These are phyloP conservation scores for Coleophoma crateriformis DNA, from an alignment of 2,329 filamentous ascomycete species.

Conservation along the genomic window DNA sequence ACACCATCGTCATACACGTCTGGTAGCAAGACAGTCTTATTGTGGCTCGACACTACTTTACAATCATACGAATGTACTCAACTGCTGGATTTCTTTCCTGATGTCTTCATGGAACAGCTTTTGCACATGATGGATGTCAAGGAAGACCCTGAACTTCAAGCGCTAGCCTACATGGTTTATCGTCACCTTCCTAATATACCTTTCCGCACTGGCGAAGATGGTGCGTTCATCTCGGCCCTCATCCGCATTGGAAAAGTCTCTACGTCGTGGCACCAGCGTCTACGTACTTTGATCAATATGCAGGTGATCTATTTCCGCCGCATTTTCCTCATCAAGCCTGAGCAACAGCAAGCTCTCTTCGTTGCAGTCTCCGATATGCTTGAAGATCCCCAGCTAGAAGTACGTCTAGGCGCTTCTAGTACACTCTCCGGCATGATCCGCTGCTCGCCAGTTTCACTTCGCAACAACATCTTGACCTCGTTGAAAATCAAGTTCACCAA, in stretches of 20 bases:
- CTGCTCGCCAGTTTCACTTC: conserved; percentile 78
- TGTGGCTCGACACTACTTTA: conserved; percentile 90
- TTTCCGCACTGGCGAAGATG: conserved; percentile 80
- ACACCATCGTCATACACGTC: conserved; percentile 92
- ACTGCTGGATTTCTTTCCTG: conserved; percentile 84
- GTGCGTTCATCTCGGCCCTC: conserved; percentile 76
- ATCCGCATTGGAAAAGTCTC: conserved; percentile 84
- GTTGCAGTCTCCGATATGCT: conserved; percentile 95
- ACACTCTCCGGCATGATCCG: conserved; percentile 97
- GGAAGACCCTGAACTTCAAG: conserved; percentile 93
- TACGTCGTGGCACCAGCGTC: conserved; percentile 88
- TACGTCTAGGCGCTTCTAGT: conserved; percentile 84
- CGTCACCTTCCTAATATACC: conserved; percentile 94
- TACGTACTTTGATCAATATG: conserved; percentile 95
- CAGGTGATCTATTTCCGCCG: conserved; percentile 98
- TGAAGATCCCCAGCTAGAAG: conserved; percentile 84
- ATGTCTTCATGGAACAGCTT: conserved; percentile 84
- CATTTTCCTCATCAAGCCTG: conserved; percentile 74
- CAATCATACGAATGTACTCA: conserved; percentile 91
- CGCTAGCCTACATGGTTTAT: conserved; percentile 93
- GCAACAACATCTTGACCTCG: conserved; percentile 68
- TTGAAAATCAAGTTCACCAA: conserved; percentile 76
- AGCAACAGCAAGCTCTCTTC: conserved; percentile 76
- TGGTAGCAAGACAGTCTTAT: conserved; percentile 89
- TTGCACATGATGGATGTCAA: conserved; percentile 99